Evolutionary conservation across 2,329 filamentous ascomycete genomes (phyloP), one percentile per base, ranked within the genome.

Genomic region (Diplodia corticola): DNA sequence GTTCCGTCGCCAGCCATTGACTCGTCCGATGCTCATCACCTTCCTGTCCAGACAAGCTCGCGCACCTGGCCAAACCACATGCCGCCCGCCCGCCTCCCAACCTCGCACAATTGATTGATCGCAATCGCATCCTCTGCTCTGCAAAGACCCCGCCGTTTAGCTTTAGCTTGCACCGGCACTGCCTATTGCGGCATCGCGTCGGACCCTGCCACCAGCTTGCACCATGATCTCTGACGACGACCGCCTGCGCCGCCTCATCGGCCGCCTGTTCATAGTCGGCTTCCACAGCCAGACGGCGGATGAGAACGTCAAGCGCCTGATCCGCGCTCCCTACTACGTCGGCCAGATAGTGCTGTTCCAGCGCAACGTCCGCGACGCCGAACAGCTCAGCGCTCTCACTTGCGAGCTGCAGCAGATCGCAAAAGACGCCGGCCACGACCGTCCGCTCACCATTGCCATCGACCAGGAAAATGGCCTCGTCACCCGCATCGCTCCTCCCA

Each of bases 381-480:
- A 49, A 17, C 64, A 65, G 46, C 64, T 65, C 20, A 20, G 9
- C 0, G 24, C 35, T 3, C 44, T 65, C 17, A 65, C 64, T 2
- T 9, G 24, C 54, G 64, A 65, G 40, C 46, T 65, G 20, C 64
- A 65, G 53, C 40, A 24, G 9, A 17, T 65, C 9, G 64, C 64
- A 15, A 15, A 24, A 5, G 64, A 53, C 13, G 64, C 54, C n/a
- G 64, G 64, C 22, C 64, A 65, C 30, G 30, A 51, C 7, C 30
- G 30, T 7, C 53, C 54, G 5, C 64, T 65, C 28, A 65, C 54
- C 44, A 65, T 65, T 17, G 64, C 20, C 33, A 60, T 65, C 20
- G 64, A 65, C 54, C 64, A 65, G 48, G 64, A 65, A 20, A 65
- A 65, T 33, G 64, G 64, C 10, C 64, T 65, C 1, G 64, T 65